Conservation (phyloP, 2,329 filamentous ascomycete species). For the Lachnellula willkommii region DNA sequence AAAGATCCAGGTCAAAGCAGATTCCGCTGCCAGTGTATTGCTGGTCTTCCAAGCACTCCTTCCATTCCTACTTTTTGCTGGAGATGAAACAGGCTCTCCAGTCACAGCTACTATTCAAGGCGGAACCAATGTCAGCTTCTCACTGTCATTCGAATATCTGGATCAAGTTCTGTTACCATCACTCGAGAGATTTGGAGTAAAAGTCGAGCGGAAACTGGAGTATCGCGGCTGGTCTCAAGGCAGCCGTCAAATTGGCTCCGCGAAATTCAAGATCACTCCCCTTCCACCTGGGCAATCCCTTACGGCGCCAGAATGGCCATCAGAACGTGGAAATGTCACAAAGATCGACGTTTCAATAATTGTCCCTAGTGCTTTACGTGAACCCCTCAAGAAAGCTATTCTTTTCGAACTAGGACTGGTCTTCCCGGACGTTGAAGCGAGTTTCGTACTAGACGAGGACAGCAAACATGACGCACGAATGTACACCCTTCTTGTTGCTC, state of each 20-base stretch:
- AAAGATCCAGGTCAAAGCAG: conserved; percentile 45
- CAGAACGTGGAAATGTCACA: conserved; percentile 34
- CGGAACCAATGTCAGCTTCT: conserved; percentile 55
- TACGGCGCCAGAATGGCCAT: conserved; percentile 28
- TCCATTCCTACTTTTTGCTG: conserved; percentile 52
- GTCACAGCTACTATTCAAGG: conserved; percentile 49
- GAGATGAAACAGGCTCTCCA: conserved; percentile 38
- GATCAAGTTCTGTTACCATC: conserved; percentile 55
- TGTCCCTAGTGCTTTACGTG: conserved; percentile 41
- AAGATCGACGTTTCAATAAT: conserved; percentile 48
- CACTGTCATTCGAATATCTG: conserved; percentile 56
- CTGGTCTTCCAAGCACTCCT: conserved; percentile 57
- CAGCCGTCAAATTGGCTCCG: conserved; percentile 24
- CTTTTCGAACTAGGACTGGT: conserved; percentile 35
- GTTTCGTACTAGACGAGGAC: conserved; percentile 45
- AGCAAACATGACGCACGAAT: conserved; percentile 47
- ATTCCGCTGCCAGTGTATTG: conserved; percentile 50
- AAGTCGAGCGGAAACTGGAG: conserved; percentile 41
- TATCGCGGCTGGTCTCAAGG: conserved; percentile 44
- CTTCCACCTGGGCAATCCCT: conserved; percentile 37
- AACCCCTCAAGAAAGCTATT: conserved; percentile 38
- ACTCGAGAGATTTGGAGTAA: conserved; percentile 48
- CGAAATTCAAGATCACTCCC: conserved; percentile 43
- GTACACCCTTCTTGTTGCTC: conserved; percentile 53
- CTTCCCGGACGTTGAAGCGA: conserved; percentile 41